phyloP scores from a whole-genome alignment of 139 green algal species.

The Eudorina sp. region DNA sequence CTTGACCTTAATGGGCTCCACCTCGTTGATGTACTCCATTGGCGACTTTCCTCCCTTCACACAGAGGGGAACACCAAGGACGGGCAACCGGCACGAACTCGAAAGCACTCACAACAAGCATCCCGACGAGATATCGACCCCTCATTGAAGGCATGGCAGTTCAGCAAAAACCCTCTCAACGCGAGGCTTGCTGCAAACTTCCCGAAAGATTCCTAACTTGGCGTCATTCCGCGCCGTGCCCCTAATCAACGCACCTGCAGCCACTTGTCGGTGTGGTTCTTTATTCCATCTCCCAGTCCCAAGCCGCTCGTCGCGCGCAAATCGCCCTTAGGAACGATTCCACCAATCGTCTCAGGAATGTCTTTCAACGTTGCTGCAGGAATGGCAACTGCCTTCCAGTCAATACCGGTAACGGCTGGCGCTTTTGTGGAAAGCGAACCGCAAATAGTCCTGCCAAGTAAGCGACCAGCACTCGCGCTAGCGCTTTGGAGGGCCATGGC shows the following conservation, averaged over 20 bases:
- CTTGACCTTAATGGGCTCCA: conserved; percentile 86
- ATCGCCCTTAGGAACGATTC: conserved; percentile 40
- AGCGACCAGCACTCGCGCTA: not conserved
- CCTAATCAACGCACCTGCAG: conserved; percentile 78
- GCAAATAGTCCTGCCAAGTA: not conserved
- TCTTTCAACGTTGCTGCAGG: conserved; percentile 42
- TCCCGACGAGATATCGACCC: no score
- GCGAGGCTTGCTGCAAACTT: no score
- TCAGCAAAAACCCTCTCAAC: no score
- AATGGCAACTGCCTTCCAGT: conserved; percentile 54
- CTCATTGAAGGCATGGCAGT: no score
- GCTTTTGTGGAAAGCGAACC: conserved; percentile 5
- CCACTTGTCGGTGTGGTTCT: conserved; percentile 92
- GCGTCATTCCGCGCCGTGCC: no score
- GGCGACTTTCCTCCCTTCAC: conserved; percentile 80
- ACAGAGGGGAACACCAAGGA: no score
- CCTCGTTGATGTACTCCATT: conserved; percentile 83
- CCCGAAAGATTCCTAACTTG: no score
- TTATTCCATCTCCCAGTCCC: conserved; percentile 82
- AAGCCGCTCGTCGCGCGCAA: conserved; percentile 76
- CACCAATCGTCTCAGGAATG: conserved; percentile 40
- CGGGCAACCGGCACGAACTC: no score
- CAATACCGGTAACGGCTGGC: not conserved
- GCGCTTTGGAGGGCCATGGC: conserved; percentile 28
- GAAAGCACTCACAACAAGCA: no score